Percentiles rank a stretch among this genome's conserved stretches.
These are phyloP conservation scores for Carnegiea gigantea DNA, from an alignment of 179 eudicot genomes.

Conservation along the genomic window DNA sequence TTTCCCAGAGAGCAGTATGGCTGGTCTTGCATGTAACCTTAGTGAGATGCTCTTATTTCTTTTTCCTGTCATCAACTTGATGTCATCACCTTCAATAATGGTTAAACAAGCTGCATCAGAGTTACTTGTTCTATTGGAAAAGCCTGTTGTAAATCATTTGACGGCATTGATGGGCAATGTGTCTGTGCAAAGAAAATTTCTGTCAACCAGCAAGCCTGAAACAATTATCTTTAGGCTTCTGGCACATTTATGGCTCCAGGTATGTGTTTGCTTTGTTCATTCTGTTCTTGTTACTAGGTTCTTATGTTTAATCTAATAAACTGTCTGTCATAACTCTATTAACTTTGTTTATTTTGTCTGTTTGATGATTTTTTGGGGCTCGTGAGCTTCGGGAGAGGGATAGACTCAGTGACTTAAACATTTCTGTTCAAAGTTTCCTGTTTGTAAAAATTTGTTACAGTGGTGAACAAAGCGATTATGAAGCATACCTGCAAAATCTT, in stretches of 20 bases:
- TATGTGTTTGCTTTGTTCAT: constrained; percentile 21
- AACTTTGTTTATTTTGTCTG: not conserved
- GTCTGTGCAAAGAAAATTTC: constrained; percentile 27
- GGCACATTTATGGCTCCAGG: constrained; percentile 76
- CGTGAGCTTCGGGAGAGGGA: not conserved
- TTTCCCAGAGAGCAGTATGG: constrained; percentile 44
- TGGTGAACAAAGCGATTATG: no score
- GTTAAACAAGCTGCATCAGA: constrained; percentile 69
- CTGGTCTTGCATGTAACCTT: constrained; percentile 27
- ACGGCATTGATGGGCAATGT: constrained; percentile 23
- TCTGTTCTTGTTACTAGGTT: not conserved
- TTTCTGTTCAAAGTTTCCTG: no score
- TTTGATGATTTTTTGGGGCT: not conserved
- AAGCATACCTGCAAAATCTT: no score
- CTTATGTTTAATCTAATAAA: not conserved
- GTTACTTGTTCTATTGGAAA: constrained; percentile 58
- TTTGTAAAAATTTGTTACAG: no score
- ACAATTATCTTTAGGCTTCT: constrained; percentile 53
- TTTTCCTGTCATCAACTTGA: constrained; percentile 73
- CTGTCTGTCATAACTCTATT: not conserved
- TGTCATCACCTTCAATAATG: constrained; percentile 74
- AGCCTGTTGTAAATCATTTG: constrained; percentile 36
- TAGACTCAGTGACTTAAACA: not conserved
- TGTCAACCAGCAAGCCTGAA: constrained; percentile 50
- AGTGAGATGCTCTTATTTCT: constrained; percentile 56